Conservation (phyloP, 169 alveolate species). For the Babesia gibsoni region DNA sequence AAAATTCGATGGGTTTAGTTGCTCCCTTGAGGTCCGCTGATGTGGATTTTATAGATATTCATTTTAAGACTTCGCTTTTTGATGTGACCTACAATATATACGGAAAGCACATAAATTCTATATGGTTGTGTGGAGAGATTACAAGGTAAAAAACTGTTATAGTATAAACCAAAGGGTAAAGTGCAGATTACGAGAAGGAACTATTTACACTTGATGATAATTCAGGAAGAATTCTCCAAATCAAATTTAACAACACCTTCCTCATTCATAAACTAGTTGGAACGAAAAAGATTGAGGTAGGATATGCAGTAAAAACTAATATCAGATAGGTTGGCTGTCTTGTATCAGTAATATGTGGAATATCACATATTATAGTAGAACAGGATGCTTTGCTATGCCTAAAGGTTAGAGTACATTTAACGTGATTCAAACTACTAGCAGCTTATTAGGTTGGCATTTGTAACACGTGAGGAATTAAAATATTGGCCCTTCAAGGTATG, state of each 20-base stretch:
- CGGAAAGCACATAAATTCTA: slow-evolving; percentile 40
- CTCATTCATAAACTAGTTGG: neutral
- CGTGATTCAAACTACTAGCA: neutral
- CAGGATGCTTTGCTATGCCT: slow-evolving; percentile 46
- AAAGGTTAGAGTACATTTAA: slow-evolving; percentile 12
- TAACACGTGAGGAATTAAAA: neutral
- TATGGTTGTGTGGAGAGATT: slow-evolving; percentile 52
- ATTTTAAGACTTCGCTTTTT: slow-evolving; percentile 39
- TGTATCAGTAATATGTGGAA: slow-evolving; percentile 53
- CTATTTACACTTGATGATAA: slow-evolving; percentile 46
- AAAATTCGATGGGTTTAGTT: slow-evolving; percentile 4
- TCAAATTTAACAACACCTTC: slow-evolving; percentile 9
- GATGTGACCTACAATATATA: slow-evolving; percentile 55
- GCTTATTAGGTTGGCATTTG: slow-evolving; percentile 23
- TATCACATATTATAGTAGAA: slow-evolving; percentile 49
- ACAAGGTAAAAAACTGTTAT: slow-evolving; percentile 1
- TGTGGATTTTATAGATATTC: slow-evolving; percentile 53
- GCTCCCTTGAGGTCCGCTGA: slow-evolving; percentile 56
- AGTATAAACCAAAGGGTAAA: neutral
- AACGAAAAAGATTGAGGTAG: slow-evolving; percentile 7
- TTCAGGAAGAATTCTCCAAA: slow-evolving; percentile 41
- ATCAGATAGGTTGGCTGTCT: slow-evolving; percentile 14
- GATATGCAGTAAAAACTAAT: neutral
- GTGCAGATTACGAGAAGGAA: slow-evolving; percentile 34
- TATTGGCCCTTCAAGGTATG: slow-evolving; percentile 49